These are phyloP conservation scores for Citeromyces hawaiiensis DNA, from an alignment of 1,139 yeast genomes.

Conservation along the genomic window DNA sequence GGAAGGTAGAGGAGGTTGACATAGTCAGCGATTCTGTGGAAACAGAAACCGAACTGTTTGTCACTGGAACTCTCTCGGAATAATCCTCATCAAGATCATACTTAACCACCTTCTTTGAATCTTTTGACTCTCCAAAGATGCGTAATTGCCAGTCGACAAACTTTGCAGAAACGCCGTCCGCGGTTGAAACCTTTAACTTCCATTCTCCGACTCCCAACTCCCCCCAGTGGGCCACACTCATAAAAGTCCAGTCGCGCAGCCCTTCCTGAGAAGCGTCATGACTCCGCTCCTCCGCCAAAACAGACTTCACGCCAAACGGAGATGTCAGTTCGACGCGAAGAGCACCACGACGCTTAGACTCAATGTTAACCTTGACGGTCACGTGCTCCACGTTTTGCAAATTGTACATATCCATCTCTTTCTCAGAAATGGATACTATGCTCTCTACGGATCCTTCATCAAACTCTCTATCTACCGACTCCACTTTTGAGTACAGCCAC, in stretches of 20 bases:
- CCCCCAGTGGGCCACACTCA: conserved; percentile 99
- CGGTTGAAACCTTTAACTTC: conserved; percentile 52
- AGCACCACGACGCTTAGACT: conserved; percentile 55
- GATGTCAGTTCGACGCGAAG: conserved; percentile 54
- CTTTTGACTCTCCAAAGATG: conserved; percentile 70
- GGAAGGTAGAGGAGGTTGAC: conserved; percentile 1
- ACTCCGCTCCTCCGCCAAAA: conserved; percentile 60
- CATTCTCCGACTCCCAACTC: conserved; percentile 76
- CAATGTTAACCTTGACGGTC: conserved; percentile 65
- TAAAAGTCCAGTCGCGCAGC: conserved; percentile 77
- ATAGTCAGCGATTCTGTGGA: conserved; percentile 1
- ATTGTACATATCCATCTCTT: conserved; percentile 40
- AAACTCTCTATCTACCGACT: conserved; percentile 9
- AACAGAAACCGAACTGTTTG: not conserved
- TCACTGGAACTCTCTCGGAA: conserved; percentile 7
- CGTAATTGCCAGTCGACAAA: conserved; percentile 65
- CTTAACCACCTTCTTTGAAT: conserved; percentile 42
- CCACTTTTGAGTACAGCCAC: conserved; percentile 43
- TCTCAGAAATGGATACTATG: conserved; percentile 30
- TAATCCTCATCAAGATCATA: conserved; percentile 28
- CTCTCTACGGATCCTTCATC: conserved; percentile 10
- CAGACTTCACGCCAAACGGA: conserved; percentile 64
- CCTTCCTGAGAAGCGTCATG: conserved; percentile 47
- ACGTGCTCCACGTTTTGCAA: conserved; percentile 74
- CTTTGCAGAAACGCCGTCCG: conserved; percentile 23